phyloP scores from a whole-genome alignment of 805 yeast genomes.

The Metschnikowia matae region DNA sequence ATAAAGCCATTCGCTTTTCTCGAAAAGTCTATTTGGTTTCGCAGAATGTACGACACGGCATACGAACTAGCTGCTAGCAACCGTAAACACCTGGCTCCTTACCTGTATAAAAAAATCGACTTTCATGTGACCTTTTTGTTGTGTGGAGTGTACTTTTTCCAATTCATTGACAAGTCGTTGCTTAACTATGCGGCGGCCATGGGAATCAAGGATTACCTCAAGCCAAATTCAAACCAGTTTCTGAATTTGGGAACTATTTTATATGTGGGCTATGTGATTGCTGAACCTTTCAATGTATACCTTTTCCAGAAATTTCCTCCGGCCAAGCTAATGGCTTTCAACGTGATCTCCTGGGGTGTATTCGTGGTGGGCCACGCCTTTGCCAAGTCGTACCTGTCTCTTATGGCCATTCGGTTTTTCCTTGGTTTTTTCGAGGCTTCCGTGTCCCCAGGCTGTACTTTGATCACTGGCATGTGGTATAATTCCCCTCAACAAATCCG shows the following conservation, averaged over 20 bases:
- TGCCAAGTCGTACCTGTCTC: slow-evolving; percentile 45
- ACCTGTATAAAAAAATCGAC: slow-evolving; percentile 30
- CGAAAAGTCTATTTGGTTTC: not conserved
- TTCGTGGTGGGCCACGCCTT: slow-evolving; percentile 34
- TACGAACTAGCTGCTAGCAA: slow-evolving; percentile 1
- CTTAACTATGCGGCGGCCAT: slow-evolving; percentile 59
- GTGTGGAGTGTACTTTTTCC: slow-evolving; percentile 51
- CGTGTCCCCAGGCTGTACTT: slow-evolving; percentile 52
- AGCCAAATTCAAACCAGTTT: slow-evolving; percentile 40
- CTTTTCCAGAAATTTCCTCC: slow-evolving; percentile 50
- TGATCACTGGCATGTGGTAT: slow-evolving; percentile 62
- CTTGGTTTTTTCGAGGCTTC: slow-evolving; percentile 54
- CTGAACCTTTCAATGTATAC: slow-evolving; percentile 44
- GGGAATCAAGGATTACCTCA: slow-evolving; percentile 52
- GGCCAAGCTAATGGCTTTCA: slow-evolving; percentile 45
- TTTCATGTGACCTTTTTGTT: slow-evolving; percentile 42
- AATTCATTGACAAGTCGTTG: slow-evolving; percentile 54
- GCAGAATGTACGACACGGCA: slow-evolving; percentile 7
- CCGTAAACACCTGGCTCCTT: not conserved
- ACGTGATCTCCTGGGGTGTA: slow-evolving; percentile 52
- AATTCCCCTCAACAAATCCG: slow-evolving; percentile 48
- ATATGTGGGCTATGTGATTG: slow-evolving; percentile 50
- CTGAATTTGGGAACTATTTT: slow-evolving; percentile 52
- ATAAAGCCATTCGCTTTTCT: too few relatives aligned
- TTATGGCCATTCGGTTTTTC: slow-evolving; percentile 52